Evolutionary conservation across 2,329 filamentous ascomycete genomes (phyloP), one percentile per base, ranked within the genome.

Genomic region (Xylaria sp.): DNA sequence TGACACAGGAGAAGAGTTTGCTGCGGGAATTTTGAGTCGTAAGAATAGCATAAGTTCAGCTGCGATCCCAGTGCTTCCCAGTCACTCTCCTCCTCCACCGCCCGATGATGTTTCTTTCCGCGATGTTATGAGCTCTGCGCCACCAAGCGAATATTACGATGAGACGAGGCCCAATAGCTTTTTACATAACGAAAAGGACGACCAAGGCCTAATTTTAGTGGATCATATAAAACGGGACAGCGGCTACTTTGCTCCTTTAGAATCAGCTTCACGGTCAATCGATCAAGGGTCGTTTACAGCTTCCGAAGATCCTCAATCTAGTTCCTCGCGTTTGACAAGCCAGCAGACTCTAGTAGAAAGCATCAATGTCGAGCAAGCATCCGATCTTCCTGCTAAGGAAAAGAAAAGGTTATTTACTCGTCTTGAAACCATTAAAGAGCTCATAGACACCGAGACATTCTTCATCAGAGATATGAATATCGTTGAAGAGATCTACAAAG

Each of bases 401-500:
- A 87, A 87, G 68, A 90, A 91, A 68, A 89, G 92, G n/a, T 83
- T 98, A 9, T 88, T 88, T 58, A 92, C 95, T 77, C 91, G 96
- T 23, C 89, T 91, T 63, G 89, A 97, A 77, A 89, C 97, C 56
- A 91, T 98, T 75, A 94, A 95, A 76, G 96, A 99, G 79, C 84
- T 99, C 43, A 87, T 97, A 53, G 94, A 97, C 75, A 99, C 96
- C 0, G 96, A 99, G 78, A 90, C 93, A 56, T 90, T 91, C 6
- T 98, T 97, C 80, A 90, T 97, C 65, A 89, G 93, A 71, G 96
- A 99, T 78, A 95, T 99, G 93, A 97, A 94, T 78, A 95, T 99
- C 61, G 91, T 97, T 2, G 93, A 97, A 76, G 94, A 98, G 76
- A 98, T 99, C 63, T 99, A 98, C 84, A 97, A 97, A 80, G 94